phyloP scores from a whole-genome alignment of 495 filamentous ascomycete genomes.

The Annulohypoxylon nitens region DNA sequence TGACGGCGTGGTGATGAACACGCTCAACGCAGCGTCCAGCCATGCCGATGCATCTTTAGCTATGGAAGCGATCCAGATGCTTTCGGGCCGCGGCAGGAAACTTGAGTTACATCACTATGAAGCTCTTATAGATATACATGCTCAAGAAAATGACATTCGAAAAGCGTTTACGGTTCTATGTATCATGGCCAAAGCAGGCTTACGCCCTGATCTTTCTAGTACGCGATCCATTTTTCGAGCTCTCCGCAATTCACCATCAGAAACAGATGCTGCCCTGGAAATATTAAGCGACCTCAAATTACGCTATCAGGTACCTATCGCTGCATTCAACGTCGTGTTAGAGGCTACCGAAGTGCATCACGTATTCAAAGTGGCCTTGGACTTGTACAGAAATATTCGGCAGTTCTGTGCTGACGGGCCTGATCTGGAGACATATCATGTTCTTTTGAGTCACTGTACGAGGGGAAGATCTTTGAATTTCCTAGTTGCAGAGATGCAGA shows the following conservation, averaged over 20 bases:
- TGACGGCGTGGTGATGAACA: constrained; percentile 71
- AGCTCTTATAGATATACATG: constrained; percentile 75
- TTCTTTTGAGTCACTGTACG: constrained; percentile 73
- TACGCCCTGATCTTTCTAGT: constrained; percentile 64
- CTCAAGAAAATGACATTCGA: constrained; percentile 64
- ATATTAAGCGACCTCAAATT: constrained; percentile 66
- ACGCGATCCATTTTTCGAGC: constrained; percentile 68
- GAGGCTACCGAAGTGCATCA: constrained; percentile 62
- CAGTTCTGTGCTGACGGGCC: constrained; percentile 70
- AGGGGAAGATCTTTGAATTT: constrained; percentile 73
- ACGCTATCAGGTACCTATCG: constrained; percentile 63
- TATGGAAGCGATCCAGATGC: constrained; percentile 70
- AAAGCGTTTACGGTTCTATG: constrained; percentile 72
- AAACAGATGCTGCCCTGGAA: constrained; percentile 61
- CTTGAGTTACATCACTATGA: constrained; percentile 80
- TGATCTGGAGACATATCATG: constrained; percentile 73
- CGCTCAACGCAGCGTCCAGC: constrained; percentile 76
- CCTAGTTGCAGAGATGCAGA: constrained; percentile 79
- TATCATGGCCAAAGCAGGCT: constrained; percentile 74
- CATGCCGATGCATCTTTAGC: constrained; percentile 76
- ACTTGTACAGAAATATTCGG: constrained; percentile 78
- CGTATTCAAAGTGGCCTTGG: constrained; percentile 68
- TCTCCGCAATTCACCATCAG: constrained; percentile 49
- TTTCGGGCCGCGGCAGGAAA: constrained; percentile 65
- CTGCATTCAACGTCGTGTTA: constrained; percentile 73